Evolutionary conservation across 129 eudicot species (phyloP).

Genomic region (Flaveria linearis): DNA sequence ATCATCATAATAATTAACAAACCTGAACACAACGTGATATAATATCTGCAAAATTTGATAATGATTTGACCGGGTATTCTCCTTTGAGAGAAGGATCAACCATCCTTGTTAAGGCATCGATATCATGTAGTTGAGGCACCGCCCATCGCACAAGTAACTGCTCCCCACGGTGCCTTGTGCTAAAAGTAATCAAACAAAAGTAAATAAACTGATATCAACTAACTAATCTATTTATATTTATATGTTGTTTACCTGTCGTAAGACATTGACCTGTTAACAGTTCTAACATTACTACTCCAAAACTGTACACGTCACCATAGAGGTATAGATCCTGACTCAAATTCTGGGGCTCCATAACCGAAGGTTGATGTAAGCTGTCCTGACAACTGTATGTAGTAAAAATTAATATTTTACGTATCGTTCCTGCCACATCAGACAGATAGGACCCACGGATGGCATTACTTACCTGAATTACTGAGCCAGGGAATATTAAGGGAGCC

Average conservation of each 20-base stretch:
- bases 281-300: conserved; percentile 95
- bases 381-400: conserved; percentile 59
- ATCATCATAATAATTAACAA: not conserved
- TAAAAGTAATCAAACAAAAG: conserved; percentile 7
- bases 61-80: conserved; percentile 66
- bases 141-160: conserved; percentile 96
- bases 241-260: conserved; percentile 68
- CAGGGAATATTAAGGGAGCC: conserved; percentile 69
- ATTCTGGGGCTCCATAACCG: conserved; percentile 94
- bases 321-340: conserved; percentile 79
- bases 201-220: not conserved
- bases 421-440: not conserved
- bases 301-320: conserved; percentile 93
- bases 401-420: not conserved
- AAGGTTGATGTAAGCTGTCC: conserved; percentile 76
- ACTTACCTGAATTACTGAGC: conserved; percentile 91
- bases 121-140: conserved; percentile 85
- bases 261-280: conserved; percentile 84
- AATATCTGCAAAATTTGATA: conserved; percentile 87
- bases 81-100: conserved; percentile 90
- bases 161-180: conserved; percentile 79
- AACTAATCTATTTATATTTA: not conserved
- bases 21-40: conserved; percentile 90
- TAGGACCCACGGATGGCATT: not conserved
- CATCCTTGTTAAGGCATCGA: conserved; percentile 82